A percentile compares a stretch with the other conserved stretches of the same genome.
These are phyloP conservation scores for Paramyrothecium roridum DNA, from an alignment of 2,329 filamentous ascomycete genomes.

Conservation along the genomic window DNA sequence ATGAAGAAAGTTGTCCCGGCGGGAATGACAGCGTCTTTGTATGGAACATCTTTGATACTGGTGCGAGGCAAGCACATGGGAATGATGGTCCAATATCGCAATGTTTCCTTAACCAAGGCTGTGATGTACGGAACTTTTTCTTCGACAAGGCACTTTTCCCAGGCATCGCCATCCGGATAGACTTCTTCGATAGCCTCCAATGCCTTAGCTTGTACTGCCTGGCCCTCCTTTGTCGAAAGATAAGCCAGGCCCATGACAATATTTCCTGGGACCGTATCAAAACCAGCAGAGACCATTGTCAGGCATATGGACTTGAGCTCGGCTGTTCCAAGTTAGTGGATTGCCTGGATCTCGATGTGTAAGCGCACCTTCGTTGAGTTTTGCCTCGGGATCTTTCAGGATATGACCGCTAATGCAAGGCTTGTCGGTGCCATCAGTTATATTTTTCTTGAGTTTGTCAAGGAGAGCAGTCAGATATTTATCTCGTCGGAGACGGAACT, in stretches of 20 bases:
- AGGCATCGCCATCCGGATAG: too few species aligned
- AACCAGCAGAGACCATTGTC: too few species aligned
- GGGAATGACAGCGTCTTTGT: too few species aligned
- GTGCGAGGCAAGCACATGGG: too few species aligned
- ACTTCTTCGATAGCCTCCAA: conserved; percentile 46
- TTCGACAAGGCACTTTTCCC: too few species aligned
- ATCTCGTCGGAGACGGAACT: conserved; percentile 65
- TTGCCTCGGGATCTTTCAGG: conserved; percentile 50
- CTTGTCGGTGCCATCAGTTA: conserved; percentile 45
- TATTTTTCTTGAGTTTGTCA: conserved; percentile 44
- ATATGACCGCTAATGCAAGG: conserved; percentile 52
- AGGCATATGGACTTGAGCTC: too few species aligned
- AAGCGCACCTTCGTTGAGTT: too few species aligned
- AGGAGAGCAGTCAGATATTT: conserved; percentile 66
- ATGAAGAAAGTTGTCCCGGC: too few species aligned
- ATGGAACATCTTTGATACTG: too few species aligned
- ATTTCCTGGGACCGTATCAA: conserved; percentile 34
- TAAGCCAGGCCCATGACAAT: too few species aligned
- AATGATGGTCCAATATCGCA: too few species aligned
- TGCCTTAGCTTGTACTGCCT: conserved; percentile 48
- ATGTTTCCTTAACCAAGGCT: conserved; percentile 49
- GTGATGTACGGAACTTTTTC: conserved; percentile 47
- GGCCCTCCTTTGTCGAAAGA: too few species aligned
- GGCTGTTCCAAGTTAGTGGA: conserved; percentile 47
- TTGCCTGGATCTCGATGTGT: conserved; percentile 51